Percentiles rank a stretch among this genome's conserved stretches.
phyloP scores from a whole-genome alignment of 306 rosid species.

The Acacia melanoxylon region DNA sequence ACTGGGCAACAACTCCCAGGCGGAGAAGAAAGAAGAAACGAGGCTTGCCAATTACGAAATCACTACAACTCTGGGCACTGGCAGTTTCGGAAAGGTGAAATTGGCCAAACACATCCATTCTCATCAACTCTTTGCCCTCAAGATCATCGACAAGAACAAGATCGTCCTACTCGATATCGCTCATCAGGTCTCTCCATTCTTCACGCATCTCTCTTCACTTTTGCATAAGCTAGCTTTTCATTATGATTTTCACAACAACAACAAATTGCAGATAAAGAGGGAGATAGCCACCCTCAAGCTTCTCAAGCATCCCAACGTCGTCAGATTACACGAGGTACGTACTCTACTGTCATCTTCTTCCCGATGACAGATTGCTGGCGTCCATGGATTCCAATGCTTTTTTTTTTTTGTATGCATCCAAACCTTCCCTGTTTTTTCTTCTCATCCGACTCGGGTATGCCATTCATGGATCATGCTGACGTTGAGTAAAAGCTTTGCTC shows the following conservation, averaged over 20 bases:
- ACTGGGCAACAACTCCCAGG: conserved; percentile 7
- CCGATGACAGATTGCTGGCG: background rate
- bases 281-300: conserved; percentile 82
- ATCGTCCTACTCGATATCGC: conserved; percentile 57
- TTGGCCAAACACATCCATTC: conserved; percentile 53
- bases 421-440: background rate
- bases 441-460: background rate
- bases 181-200: conserved; percentile 58
- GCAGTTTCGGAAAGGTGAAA: conserved; percentile 85
- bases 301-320: conserved; percentile 77
- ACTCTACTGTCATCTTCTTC: conserved; percentile 9
- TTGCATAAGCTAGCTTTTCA: background rate
- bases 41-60: conserved; percentile 73
- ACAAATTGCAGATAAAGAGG: conserved; percentile 67
- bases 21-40: conserved; percentile 36
- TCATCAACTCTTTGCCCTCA: conserved; percentile 60
- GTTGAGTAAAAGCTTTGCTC: background rate
- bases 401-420: background rate
- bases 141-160: conserved; percentile 68
- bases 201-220: background rate
- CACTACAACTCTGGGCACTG: conserved; percentile 68
- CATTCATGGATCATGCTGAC: background rate
- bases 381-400: background rate
- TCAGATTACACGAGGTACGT: conserved; percentile 88
- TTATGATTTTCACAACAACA: background rate